phyloP scores from a whole-genome alignment of 306 rosid species.

The Carpinus viminea region DNA sequence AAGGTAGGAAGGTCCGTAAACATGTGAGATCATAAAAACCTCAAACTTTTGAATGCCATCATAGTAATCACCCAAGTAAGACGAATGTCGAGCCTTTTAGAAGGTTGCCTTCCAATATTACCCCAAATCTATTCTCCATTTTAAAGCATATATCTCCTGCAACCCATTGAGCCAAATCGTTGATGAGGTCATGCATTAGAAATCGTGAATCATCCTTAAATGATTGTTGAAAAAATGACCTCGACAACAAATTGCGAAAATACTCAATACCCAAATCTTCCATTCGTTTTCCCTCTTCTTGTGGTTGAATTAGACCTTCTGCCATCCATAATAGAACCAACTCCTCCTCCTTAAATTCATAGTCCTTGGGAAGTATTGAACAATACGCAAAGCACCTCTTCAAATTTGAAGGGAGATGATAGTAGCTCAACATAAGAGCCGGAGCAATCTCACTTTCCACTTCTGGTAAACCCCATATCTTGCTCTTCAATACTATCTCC shows the following conservation, averaged over 20 bases:
- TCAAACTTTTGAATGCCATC: neutral
- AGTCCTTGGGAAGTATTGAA: slow-evolving; percentile 7
- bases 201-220: neutral
- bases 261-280: neutral
- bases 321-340: slow-evolving; percentile 7
- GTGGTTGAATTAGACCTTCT: neutral
- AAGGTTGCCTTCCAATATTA: too few species aligned
- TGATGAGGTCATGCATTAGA: slow-evolving; percentile 6
- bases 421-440: slow-evolving; percentile 6
- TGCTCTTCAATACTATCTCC: neutral
- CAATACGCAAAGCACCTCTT: slow-evolving; percentile 19
- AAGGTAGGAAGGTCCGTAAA: slow-evolving; percentile 65
- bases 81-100: neutral
- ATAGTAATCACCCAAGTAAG: neutral
- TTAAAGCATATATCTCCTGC: too few species aligned
- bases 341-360: neutral
- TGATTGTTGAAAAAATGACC: neutral
- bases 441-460: neutral
- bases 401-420: neutral
- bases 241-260: neutral
- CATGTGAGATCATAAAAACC: neutral
- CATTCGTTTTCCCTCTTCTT: too few species aligned
- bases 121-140: accelerated
- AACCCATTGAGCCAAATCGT: neutral
- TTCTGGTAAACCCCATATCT: neutral